phyloP scores from a whole-genome alignment of 202 grass and related monocot species.

The Carex arenaria region DNA sequence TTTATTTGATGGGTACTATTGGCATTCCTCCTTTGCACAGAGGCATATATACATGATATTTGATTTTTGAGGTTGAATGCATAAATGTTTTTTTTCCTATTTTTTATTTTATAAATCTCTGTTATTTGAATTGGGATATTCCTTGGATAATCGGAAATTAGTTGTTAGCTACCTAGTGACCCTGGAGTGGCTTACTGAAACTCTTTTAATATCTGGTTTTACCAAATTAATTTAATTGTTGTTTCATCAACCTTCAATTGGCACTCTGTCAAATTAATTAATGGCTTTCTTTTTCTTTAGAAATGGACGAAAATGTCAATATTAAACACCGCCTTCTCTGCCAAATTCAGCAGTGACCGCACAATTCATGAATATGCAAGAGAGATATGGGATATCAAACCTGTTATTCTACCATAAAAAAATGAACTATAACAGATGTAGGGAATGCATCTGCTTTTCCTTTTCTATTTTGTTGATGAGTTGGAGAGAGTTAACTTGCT shows the following conservation, averaged over 20 bases:
- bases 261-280: background rate
- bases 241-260: background rate
- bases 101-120: background rate
- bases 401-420: slow-evolving; percentile 42
- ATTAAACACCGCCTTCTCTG: slow-evolving; percentile 65
- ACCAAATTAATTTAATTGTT: background rate
- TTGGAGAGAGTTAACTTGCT: background rate
- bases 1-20: background rate
- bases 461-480: background rate
- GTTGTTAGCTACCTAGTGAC: background rate
- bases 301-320: slow-evolving; percentile 96
- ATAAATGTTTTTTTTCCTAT: background rate
- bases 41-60: background rate
- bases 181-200: background rate
- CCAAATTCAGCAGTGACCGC: slow-evolving; percentile 94
- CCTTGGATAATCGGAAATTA: background rate
- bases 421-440: background rate
- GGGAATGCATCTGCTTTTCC: background rate
- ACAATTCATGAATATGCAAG: slow-evolving; percentile 91
- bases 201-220: background rate
- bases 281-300: slow-evolving; percentile 25
- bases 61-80: background rate
- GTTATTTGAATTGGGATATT: background rate
- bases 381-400: slow-evolving; percentile 79
- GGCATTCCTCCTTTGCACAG: background rate